Evolutionary conservation across 2,329 filamentous ascomycete species (phyloP).

Genomic region (Keithomyces neogunnii): DNA sequence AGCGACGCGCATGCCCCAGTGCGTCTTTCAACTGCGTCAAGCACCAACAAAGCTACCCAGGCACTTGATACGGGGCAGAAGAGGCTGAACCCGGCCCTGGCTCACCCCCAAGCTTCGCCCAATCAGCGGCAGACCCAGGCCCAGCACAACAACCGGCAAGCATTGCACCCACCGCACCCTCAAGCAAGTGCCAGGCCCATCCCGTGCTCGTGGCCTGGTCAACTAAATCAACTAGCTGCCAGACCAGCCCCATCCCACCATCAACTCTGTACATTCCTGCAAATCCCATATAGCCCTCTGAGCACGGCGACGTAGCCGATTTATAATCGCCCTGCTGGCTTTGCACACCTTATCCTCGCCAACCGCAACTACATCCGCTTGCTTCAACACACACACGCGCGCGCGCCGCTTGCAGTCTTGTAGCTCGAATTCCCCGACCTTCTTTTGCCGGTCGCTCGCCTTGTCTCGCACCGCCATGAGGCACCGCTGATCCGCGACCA

Average conservation of each 20-base stretch:
- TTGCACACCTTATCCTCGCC: background rate
- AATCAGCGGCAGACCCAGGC: no score
- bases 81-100: no score
- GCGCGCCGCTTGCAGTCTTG: slow-evolving; percentile 6
- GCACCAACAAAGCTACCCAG: no score
- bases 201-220: no score
- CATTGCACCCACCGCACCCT: no score
- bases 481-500: slow-evolving; percentile 34
- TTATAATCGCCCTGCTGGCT: slow-evolving; percentile 1
- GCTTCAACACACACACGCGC: background rate
- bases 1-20: no score
- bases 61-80: no score
- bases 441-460: background rate
- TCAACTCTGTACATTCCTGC: background rate
- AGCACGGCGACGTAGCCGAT: background rate
- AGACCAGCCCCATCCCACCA: background rate
- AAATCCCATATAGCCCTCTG: background rate
- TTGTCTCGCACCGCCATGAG: slow-evolving; percentile 25
- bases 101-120: no score
- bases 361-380: background rate
- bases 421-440: slow-evolving; percentile 4
- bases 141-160: no score
- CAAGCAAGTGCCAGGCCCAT: no score
- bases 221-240: background rate
- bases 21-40: no score